Conservation (phyloP, 2,329 filamentous ascomycete genomes). For the Cadophora luteo-olivacea region DNA sequence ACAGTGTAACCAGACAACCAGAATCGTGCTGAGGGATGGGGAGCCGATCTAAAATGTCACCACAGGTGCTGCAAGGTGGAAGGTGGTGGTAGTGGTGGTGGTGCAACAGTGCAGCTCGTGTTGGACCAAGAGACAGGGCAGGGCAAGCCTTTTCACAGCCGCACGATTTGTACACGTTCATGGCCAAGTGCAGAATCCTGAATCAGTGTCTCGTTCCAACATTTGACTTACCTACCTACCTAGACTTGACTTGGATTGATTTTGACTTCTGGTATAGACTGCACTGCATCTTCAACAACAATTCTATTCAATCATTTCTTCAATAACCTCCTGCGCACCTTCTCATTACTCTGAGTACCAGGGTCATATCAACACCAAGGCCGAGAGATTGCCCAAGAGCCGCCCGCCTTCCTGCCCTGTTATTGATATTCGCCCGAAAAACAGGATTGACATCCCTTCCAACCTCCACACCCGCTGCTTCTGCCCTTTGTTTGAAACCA, state of each 20-base stretch:
- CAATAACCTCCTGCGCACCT: background rate
- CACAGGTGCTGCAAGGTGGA: too few relatives aligned
- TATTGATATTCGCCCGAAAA: conserved; percentile 18
- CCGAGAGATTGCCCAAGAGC: conserved; percentile 1
- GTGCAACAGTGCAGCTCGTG: background rate
- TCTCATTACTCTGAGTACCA: background rate
- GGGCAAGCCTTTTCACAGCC: conserved; percentile 7
- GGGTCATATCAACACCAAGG: background rate
- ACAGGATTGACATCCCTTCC: conserved; percentile 22
- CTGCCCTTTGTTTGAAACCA: conserved; percentile 17
- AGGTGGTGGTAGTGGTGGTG: too few relatives aligned
- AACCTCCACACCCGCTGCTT: background rate
- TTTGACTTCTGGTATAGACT: background rate
- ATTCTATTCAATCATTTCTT: background rate
- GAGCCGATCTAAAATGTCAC: too few relatives aligned
- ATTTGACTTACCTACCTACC: background rate
- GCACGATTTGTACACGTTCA: background rate
- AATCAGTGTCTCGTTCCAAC: background rate
- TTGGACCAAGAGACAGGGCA: background rate
- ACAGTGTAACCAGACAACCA: background rate
- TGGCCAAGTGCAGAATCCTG: background rate
- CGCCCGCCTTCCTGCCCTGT: conserved; percentile 2
- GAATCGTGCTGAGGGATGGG: background rate
- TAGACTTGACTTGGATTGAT: background rate
- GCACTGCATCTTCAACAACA: background rate